A percentile compares a stretch with the other conserved stretches of the same genome.
These are phyloP conservation scores for Trichodelitschia bisporula DNA, from an alignment of 495 filamentous ascomycete species.

Conservation along the genomic window DNA sequence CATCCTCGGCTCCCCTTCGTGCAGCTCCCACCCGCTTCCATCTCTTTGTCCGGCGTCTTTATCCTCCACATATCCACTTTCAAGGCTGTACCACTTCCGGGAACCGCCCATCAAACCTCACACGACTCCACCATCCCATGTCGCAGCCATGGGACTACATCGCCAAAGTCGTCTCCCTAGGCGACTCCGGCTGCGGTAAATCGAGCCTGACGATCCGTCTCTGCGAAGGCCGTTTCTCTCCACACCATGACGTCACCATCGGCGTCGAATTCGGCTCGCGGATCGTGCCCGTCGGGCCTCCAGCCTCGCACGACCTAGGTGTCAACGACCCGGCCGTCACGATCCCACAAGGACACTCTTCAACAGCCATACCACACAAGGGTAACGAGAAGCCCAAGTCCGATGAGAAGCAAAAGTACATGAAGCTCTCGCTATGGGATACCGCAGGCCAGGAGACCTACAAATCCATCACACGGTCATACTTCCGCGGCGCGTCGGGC, in stretches of 20 bases:
- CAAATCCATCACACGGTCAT: constrained; percentile 81
- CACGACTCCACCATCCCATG: no score
- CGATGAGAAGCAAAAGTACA: constrained; percentile 27
- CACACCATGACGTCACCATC: constrained; percentile 89
- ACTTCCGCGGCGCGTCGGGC: constrained; percentile 83
- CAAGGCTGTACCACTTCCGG: no score
- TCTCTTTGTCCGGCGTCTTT: no score
- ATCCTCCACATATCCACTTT: no score
- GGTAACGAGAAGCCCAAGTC: constrained; percentile 9
- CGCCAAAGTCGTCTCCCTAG: constrained; percentile 92
- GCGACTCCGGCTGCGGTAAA: constrained; percentile 86
- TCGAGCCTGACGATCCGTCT: constrained; percentile 78
- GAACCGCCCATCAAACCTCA: no score
- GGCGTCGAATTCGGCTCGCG: constrained; percentile 92
- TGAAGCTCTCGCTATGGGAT: constrained; percentile 68
- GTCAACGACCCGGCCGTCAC: constrained; percentile 18
- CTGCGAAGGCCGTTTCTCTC: constrained; percentile 86
- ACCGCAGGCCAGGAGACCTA: constrained; percentile 95
- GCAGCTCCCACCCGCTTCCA: no score
- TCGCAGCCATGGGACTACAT: constrained; percentile 89
- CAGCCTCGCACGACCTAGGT: constrained; percentile 25
- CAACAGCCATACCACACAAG: no score
- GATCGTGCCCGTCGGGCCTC: constrained; percentile 77
- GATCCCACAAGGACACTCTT: no score
- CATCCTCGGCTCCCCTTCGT: no score